Base-by-base conservation (phyloP, 371 early-diverging fungal species). In the Sporodiniella umbellata region DNA sequence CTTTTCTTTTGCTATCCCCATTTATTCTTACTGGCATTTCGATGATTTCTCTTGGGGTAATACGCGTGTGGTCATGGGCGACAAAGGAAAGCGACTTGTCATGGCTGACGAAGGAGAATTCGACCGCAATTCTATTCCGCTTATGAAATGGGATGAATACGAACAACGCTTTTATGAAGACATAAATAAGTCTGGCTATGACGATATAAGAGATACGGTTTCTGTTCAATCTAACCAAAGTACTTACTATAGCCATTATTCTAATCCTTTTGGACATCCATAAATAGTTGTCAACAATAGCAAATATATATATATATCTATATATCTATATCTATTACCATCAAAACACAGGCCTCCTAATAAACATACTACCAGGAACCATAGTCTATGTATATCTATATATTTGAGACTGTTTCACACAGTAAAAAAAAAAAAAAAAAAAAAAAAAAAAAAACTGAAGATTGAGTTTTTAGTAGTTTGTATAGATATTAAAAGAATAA, bases 31-130 rank as follows among this genome's bases (percentile, higher is more conserved):
- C 83, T 94, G 93, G 94, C 92, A 94, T 74, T 92, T 95, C 75
- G 95, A 96, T 64, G 95, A 95, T 66, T 94, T 95, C 66, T 91
- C 91, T 0, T 96, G 97, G 96, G 97, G 97, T 59, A 93, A 94
- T 62, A 96, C 97, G 22, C 87, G 97, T 59, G 66, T 86, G 10
- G 90, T 90, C 1, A 64, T 85, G n/a, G 92, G 86, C 30, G 87
- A 85, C 5, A 86, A 83, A 19, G 85, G 86, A 14, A 82, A 85
- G 54, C 87, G 89, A 76, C 65, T 69, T 19, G 63, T 71, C 0
- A 49, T 80, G 37, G 72, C 77, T 0, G 79, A 81, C 59, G 80
- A 81, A 35, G 79, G 77, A 22, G 71, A 78, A 46, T 92, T 89
- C 64, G 88, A 92, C 59, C 85, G 86, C 22, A 72, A 61, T 17